These are phyloP conservation scores for Raffaelea albimanens DNA, from an alignment of 2,329 filamentous ascomycete species.

Conservation along the genomic window DNA sequence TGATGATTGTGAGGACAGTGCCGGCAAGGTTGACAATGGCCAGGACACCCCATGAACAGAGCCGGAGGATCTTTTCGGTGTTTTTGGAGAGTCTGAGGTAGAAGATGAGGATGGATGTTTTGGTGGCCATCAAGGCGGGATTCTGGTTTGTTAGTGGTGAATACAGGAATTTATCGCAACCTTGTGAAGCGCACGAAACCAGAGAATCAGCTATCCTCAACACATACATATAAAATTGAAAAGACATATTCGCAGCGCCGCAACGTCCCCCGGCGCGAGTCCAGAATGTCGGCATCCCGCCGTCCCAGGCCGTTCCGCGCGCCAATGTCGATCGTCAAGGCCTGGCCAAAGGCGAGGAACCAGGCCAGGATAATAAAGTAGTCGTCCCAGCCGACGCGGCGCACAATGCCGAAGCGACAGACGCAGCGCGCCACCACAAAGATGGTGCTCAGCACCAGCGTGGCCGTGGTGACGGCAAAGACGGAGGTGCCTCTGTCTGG, in stretches of 20 bases:
- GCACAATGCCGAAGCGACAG: conserved; percentile 64
- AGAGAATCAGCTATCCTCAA: background rate
- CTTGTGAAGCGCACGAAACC: no score
- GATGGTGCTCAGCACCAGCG: conserved; percentile 58
- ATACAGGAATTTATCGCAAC: no score
- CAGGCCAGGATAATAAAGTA: conserved; percentile 73
- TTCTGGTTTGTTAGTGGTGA: conserved; percentile 50
- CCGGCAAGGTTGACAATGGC: conserved; percentile 71
- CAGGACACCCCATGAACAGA: conserved; percentile 73
- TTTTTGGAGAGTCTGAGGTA: conserved; percentile 77
- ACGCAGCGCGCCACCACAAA: conserved; percentile 69
- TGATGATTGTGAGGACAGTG: conserved; percentile 71
- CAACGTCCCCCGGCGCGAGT: conserved; percentile 38
- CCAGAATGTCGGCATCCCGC: conserved; percentile 51
- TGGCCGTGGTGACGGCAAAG: conserved; percentile 60
- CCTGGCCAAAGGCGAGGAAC: conserved; percentile 59
- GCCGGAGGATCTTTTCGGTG: conserved; percentile 64
- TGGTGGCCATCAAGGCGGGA: conserved; percentile 80
- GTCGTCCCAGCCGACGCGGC: conserved; percentile 66
- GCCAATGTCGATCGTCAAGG: conserved; percentile 56
- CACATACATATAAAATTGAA: conserved; percentile 50
- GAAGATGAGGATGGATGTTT: conserved; percentile 87
- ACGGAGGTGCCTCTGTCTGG: conserved; percentile 50
- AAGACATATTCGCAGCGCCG: conserved; percentile 55
- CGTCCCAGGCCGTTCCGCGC: conserved; percentile 57